phyloP scores from a whole-genome alignment of 2,329 filamentous ascomycete species.

The Alternaria burnsii region DNA sequence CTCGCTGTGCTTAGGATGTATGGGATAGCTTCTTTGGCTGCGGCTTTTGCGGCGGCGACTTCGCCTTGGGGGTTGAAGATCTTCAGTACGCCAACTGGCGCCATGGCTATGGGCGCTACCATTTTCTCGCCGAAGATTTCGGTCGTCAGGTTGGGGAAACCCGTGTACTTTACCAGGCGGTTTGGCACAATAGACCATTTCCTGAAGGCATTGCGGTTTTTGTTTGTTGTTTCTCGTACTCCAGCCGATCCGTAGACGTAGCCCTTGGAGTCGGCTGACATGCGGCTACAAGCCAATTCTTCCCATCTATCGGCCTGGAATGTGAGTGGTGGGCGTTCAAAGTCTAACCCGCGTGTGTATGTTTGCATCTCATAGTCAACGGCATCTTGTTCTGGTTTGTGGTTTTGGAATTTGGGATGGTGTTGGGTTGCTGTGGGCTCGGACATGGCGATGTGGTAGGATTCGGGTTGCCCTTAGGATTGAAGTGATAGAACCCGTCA shows the following conservation, averaged over 20 bases:
- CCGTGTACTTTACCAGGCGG: conserved; percentile 20
- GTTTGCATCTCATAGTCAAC: conserved; percentile 40
- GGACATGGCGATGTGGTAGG: conserved; percentile 15
- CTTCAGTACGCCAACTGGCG: conserved; percentile 71
- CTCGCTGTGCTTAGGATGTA: conserved; percentile 72
- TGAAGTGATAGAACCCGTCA: neutral
- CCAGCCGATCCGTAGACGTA: conserved; percentile 49
- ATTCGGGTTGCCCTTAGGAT: neutral
- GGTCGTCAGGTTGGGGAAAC: conserved; percentile 22
- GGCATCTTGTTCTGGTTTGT: conserved; percentile 26
- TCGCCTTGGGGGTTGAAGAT: conserved; percentile 74
- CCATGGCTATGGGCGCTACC: conserved; percentile 65
- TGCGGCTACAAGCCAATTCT: conserved; percentile 34
- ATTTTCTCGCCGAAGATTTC: conserved; percentile 53
- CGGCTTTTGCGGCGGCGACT: conserved; percentile 66
- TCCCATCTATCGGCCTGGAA: conserved; percentile 39
- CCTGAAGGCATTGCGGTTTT: conserved; percentile 39
- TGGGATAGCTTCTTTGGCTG: conserved; percentile 67
- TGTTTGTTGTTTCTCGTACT: conserved; percentile 40
- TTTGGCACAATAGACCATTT: conserved; percentile 36
- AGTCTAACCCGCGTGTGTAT: conserved; percentile 44
- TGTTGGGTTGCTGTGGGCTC: conserved; percentile 14
- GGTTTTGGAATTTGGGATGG: conserved; percentile 19
- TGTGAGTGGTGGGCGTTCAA: conserved; percentile 44
- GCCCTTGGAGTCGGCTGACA: conserved; percentile 44